phyloP scores from a whole-genome alignment of 2,329 filamentous ascomycete species.

The Coleophoma cylindrospora region DNA sequence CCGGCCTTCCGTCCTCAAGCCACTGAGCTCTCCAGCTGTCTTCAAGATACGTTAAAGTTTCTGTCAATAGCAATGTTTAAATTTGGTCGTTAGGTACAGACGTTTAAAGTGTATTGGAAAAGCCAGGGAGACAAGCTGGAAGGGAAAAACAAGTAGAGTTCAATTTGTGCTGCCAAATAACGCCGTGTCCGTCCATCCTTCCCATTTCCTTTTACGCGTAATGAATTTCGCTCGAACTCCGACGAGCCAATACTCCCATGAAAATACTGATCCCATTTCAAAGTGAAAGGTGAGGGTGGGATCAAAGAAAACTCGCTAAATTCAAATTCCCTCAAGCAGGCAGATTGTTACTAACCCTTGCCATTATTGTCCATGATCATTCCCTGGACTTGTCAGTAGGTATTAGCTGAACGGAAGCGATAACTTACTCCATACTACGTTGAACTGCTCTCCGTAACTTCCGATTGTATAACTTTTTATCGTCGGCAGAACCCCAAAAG shows the following conservation, averaged over 20 bases:
- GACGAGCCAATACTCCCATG: no score
- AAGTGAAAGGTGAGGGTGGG: no score
- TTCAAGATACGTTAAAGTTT: no score
- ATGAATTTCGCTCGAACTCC: background rate
- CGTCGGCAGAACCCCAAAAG: constrained; percentile 76
- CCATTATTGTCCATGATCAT: background rate
- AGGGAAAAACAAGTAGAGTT: background rate
- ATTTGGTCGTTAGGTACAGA: no score
- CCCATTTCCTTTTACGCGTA: background rate
- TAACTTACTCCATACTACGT: constrained; percentile 52
- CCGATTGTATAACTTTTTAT: constrained; percentile 81
- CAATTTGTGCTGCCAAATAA: background rate
- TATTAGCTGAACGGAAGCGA: background rate
- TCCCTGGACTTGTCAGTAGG: constrained; percentile 12
- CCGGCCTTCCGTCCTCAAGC: no score
- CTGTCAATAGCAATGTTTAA: no score
- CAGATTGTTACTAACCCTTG: no score
- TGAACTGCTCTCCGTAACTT: constrained; percentile 74
- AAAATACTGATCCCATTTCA: no score
- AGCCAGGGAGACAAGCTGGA: background rate
- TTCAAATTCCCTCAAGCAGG: no score
- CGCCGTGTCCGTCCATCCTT: background rate
- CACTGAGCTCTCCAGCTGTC: no score
- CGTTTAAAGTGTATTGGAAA: no score
- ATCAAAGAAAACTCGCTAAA: no score